Evolutionary conservation across 768 basidiomycete genomes (phyloP).

Genomic region (Pisolithus orientalis): DNA sequence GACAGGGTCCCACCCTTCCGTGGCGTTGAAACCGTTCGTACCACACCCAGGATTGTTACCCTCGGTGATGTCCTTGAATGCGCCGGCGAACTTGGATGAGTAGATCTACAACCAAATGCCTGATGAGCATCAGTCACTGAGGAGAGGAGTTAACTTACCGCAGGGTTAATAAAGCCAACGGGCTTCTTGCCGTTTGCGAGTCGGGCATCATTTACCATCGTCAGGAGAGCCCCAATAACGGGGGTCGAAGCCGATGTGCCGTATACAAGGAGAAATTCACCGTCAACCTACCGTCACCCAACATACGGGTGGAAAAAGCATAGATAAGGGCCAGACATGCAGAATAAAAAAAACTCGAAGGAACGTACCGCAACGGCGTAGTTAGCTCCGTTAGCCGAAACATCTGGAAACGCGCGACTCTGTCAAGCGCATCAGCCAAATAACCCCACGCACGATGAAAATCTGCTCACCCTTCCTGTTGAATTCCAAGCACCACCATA

Average conservation of each 20-base stretch:
- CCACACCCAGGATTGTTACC: slow-evolving; percentile 43
- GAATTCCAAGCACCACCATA: slow-evolving; percentile 23
- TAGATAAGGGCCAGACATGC: background rate
- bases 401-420: slow-evolving; percentile 33
- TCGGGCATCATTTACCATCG: slow-evolving; percentile 35
- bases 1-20: slow-evolving; percentile 38
- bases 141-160: slow-evolving; percentile 16
- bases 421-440: slow-evolving; percentile 15
- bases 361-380: slow-evolving; percentile 17
- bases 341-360: too few species aligned
- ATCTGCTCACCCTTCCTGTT: slow-evolving; percentile 15
- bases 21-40: slow-evolving; percentile 30
- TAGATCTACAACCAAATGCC: slow-evolving; percentile 34
- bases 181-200: slow-evolving; percentile 26
- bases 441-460: background rate
- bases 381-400: slow-evolving; percentile 33
- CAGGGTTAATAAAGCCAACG: slow-evolving; percentile 41
- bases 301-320: too few species aligned
- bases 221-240: slow-evolving; percentile 26
- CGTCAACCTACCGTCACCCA: slow-evolving; percentile 12
- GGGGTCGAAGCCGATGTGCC: slow-evolving; percentile 33
- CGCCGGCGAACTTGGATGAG: slow-evolving; percentile 31
- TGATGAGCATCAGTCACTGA: slow-evolving; percentile 15
- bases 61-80: slow-evolving; percentile 44
- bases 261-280: slow-evolving; percentile 16